Base-by-base conservation (phyloP, 2,329 filamentous ascomycete species). In the Penicillium occitanis region DNA sequence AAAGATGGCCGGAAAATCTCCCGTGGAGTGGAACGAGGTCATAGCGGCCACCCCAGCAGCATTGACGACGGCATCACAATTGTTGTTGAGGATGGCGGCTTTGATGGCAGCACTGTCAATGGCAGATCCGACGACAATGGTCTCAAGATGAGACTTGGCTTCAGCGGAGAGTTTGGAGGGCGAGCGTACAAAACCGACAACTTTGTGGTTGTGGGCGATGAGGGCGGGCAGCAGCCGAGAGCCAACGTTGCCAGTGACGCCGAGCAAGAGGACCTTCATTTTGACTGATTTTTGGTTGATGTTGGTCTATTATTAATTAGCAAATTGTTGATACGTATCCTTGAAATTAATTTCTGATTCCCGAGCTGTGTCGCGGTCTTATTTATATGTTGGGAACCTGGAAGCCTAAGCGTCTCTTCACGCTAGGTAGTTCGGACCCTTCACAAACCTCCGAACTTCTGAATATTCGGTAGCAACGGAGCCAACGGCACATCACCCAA, bases 41-140 rank as follows among this genome's bases (percentile, higher is more conserved):
- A 67, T 63, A 13, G 69, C 64, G 48, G 71, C 72, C 44, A 69
- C 11, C 22, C 72, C 73, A 53, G 73, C 72, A 30, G 71, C 66
- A 66, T 72, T 72, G 35, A 73, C 66, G 19, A 74, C 68, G 1
- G 73, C 73, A 58, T 73, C 69, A 63, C 73, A 74, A 50, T 71
- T 69, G 17, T 70, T 64, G 8, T 59, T 53, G 44, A 70, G 58
- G 19, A 70, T 69, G 2, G 70, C 70, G 33, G 51, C 65, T 55
- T 72, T 72, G 63, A 74, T 64, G 30, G 62, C 62, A 11, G 62
- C 30, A 17, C 51, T 64, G 22, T 64, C 62, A 1, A 69, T 64
- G 40, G 65, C 69, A 22, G 69, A 59, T 3, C 51, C 63, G n/a
- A 64, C 51, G 19, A 64, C 62, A 28, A 59, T 50, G 1, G 62